Evolutionary conservation across 176 grass and related monocot species (phyloP).

Genomic region (Oryza glumipatula): DNA sequence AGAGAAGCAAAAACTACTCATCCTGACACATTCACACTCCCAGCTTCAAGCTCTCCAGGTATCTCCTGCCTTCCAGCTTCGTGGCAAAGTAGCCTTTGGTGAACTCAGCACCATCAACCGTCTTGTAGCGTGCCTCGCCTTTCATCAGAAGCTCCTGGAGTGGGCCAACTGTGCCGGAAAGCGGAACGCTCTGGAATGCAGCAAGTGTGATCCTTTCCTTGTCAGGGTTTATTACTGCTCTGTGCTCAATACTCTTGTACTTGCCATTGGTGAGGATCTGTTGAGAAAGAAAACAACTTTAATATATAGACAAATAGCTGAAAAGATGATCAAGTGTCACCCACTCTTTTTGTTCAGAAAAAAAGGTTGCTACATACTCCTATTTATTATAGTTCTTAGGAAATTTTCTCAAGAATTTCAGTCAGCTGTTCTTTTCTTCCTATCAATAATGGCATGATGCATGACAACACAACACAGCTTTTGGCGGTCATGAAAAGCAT

Average conservation of each 20-base stretch:
- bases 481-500: not conserved
- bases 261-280: constrained; percentile 58
- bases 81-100: constrained; percentile 53
- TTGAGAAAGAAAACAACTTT: not conserved
- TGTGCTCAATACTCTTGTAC: constrained; percentile 60
- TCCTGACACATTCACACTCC: not conserved
- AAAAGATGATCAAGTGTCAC: not conserved
- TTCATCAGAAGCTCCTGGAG: constrained; percentile 42
- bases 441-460: not conserved
- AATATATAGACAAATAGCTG: not conserved
- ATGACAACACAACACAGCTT: not conserved
- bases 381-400: not conserved
- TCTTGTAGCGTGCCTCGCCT: constrained; percentile 39
- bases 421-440: not conserved
- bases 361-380: too few species aligned
- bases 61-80: constrained; percentile 54
- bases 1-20: too few species aligned
- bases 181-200: constrained; percentile 42
- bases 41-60: constrained; percentile 59
- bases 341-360: too few species aligned
- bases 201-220: constrained; percentile 55
- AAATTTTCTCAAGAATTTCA: not conserved
- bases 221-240: constrained; percentile 46
- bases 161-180: constrained; percentile 53
- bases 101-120: constrained; percentile 39